Evolutionary conservation across 208 protist genomes (phyloP).

Genomic region (Trypanosomatidae sp.): DNA sequence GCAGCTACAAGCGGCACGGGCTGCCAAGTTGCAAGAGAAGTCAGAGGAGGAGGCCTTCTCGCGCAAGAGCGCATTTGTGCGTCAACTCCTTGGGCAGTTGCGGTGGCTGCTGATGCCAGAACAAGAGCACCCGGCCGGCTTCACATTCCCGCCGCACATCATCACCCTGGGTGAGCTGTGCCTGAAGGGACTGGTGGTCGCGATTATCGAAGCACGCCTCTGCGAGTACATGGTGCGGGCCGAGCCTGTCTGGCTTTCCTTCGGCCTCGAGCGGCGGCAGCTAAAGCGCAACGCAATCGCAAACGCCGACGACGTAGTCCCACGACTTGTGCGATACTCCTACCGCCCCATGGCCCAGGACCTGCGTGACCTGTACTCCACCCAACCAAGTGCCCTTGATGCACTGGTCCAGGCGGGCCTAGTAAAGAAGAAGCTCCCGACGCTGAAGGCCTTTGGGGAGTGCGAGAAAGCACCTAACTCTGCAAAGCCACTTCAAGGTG

Average conservation of each 20-base stretch:
- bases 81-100: conserved; percentile 85
- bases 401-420: conserved; percentile 23
- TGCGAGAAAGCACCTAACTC: not conserved
- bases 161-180: conserved; percentile 79
- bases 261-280: conserved; percentile 75
- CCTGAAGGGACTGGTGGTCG: conserved; percentile 78
- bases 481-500: not conserved
- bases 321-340: conserved; percentile 52
- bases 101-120: conserved; percentile 77
- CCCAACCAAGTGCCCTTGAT: conserved; percentile 23
- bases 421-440: conserved; percentile 16
- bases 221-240: conserved; percentile 92
- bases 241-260: conserved; percentile 85
- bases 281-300: conserved; percentile 45
- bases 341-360: conserved; percentile 68
- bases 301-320: conserved; percentile 48
- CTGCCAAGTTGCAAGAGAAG: conserved; percentile 52
- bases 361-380: conserved; percentile 67
- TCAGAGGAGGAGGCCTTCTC: conserved; percentile 87
- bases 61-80: conserved; percentile 85
- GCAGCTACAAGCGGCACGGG: conserved; percentile 19
- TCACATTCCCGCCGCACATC: conserved; percentile 77
- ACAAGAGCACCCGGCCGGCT: conserved; percentile 80
- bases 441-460: conserved; percentile 10
- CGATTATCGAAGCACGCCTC: conserved; percentile 76